These are phyloP conservation scores for Chrysanthemum makinoi DNA, from an alignment of 129 eudicot species.

Conservation along the genomic window DNA sequence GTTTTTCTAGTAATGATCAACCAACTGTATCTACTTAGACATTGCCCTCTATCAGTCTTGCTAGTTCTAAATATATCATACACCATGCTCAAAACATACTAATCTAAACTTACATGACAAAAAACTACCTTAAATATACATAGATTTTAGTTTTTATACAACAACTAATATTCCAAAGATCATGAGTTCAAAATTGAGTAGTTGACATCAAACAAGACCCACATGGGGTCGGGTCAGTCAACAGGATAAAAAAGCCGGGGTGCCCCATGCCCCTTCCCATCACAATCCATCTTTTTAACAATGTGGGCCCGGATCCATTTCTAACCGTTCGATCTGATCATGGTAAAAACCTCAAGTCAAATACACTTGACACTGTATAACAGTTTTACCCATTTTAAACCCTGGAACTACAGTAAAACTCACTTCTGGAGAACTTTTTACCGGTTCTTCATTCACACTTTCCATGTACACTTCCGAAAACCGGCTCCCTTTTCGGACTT, in stretches of 20 bases:
- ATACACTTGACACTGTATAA: conserved; percentile 81
- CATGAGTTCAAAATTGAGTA: conserved; percentile 13
- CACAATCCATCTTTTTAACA: conserved; percentile 23
- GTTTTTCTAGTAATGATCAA: too few relatives aligned
- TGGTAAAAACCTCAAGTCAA: too few relatives aligned
- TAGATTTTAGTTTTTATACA: background rate
- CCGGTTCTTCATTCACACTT: conserved; percentile 51
- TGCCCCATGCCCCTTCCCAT: conserved; percentile 26
- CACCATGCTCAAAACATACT: too few relatives aligned
- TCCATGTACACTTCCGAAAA: conserved; percentile 87
- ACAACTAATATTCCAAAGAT: background rate
- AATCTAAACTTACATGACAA: too few relatives aligned
- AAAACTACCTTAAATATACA: conserved; percentile 5
- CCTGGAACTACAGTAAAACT: conserved; percentile 89
- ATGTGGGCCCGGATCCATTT: conserved; percentile 21
- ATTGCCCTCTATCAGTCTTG: too few relatives aligned
- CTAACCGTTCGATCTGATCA: conserved; percentile 23
- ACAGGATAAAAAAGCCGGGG: conserved; percentile 30
- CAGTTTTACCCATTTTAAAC: conserved; percentile 63
- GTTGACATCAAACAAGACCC: conserved; percentile 29
- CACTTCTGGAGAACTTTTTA: conserved; percentile 41
- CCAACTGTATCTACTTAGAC: too few relatives aligned
- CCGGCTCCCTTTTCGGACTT: conserved; percentile 48
- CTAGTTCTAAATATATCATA: too few relatives aligned
- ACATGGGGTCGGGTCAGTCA: conserved; percentile 21